Conservation (phyloP, 495 filamentous ascomycete genomes). For the Aspergillus sclerotiicarbonarius region DNA sequence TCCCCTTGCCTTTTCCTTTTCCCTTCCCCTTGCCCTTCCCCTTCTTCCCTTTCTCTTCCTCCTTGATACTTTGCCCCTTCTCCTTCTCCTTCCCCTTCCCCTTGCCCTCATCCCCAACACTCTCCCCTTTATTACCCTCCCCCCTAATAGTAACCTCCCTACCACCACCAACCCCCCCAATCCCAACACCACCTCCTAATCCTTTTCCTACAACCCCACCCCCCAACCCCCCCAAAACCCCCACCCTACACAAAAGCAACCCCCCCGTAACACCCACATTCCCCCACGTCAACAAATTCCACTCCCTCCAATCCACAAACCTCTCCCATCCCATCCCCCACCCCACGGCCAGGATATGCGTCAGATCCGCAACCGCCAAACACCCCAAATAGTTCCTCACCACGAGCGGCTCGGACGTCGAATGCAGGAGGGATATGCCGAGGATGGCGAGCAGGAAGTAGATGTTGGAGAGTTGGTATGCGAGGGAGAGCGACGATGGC, state of each 20-base stretch:
- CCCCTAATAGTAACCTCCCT: constrained; percentile 20
- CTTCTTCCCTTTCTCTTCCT: neutral
- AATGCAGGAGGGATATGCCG: constrained; percentile 57
- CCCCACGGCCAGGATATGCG: constrained; percentile 64
- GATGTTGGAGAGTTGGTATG: constrained; percentile 64
- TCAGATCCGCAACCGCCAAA: constrained; percentile 64
- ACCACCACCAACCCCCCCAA: constrained; percentile 51
- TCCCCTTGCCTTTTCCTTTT: no score
- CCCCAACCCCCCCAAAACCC: constrained; percentile 63
- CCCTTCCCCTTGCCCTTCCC: neutral
- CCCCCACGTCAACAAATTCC: constrained; percentile 72
- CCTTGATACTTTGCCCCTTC: neutral
- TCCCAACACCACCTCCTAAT: no score
- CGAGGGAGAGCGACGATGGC: constrained; percentile 48
- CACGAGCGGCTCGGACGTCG: constrained; percentile 61
- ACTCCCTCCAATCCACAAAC: constrained; percentile 53
- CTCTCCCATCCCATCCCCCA: constrained; percentile 54
- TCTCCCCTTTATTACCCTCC: constrained; percentile 25
- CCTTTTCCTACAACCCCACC: no score
- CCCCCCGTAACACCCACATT: constrained; percentile 63
- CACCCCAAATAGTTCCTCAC: constrained; percentile 66
- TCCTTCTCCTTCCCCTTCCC: no score
- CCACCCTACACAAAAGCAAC: constrained; percentile 54
- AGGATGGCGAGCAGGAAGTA: constrained; percentile 66
- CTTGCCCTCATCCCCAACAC: neutral